phyloP scores from a whole-genome alignment of 768 basidiomycete genomes.

The Pulveroboletus sp. region DNA sequence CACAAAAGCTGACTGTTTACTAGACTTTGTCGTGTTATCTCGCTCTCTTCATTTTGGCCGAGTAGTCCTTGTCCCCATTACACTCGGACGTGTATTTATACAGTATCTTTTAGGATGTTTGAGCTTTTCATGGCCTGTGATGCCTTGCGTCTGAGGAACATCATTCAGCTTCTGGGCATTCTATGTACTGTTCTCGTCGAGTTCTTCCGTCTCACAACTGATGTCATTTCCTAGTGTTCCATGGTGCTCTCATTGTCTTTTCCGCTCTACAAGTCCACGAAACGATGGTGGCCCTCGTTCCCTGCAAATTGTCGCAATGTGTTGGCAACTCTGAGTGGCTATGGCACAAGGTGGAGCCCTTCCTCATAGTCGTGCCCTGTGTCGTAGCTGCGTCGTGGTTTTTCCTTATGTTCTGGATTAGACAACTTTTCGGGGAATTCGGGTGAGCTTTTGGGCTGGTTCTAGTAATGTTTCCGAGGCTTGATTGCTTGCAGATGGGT shows the following conservation, averaged over 20 bases:
- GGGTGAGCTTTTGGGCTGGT: conserved; percentile 49
- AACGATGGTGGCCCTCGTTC: conserved; percentile 60
- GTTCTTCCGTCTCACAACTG: conserved; percentile 1
- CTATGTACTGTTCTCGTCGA: conserved; percentile 45
- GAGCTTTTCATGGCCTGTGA: conserved; percentile 80
- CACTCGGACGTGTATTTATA: background rate
- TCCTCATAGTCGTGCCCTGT: conserved; percentile 71
- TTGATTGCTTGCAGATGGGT: conserved; percentile 61
- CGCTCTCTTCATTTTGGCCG: conserved; percentile 78
- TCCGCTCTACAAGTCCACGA: conserved; percentile 76
- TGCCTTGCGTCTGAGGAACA: conserved; percentile 75
- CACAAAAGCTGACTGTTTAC: conserved; percentile 12
- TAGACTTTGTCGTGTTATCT: conserved; percentile 85
- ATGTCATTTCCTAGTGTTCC: conserved; percentile 49
- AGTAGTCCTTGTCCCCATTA: conserved; percentile 44
- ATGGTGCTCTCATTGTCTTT: conserved; percentile 69
- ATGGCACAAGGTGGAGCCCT: conserved; percentile 57
- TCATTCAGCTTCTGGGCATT: conserved; percentile 75
- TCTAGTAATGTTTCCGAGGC: background rate
- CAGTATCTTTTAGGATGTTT: conserved; percentile 54
- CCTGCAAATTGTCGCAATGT: conserved; percentile 34
- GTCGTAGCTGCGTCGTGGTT: conserved; percentile 68
- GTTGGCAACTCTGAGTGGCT: conserved; percentile 52
- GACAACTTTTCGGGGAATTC: conserved; percentile 74
- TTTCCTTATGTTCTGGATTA: conserved; percentile 64